A percentile compares a stretch with the other conserved stretches of the same genome.
Evolutionary conservation across 805 yeast species (phyloP).

Genomic region (Yamadazyma akitaensis): DNA sequence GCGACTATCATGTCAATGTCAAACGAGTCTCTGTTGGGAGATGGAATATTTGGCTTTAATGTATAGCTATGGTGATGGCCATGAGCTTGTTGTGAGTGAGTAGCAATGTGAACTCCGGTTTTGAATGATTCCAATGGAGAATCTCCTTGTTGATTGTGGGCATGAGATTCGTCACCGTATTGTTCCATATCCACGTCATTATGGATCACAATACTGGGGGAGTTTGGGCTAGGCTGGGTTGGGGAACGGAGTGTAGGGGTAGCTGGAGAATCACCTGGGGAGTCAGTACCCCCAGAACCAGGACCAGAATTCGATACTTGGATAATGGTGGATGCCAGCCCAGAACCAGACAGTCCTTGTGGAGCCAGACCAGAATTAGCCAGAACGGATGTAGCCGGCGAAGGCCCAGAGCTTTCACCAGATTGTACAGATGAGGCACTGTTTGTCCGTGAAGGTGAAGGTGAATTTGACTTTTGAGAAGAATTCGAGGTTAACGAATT

Average conservation of each 20-base stretch:
- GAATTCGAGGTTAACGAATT: conserved; percentile 16
- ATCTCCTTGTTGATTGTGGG: not conserved
- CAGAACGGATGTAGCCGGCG: conserved; percentile 10
- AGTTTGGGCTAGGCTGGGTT: conserved; percentile 3
- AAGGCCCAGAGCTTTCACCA: conserved; percentile 9
- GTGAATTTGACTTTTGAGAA: conserved; percentile 25
- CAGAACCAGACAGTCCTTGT: conserved; percentile 12
- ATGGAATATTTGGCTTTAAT: conserved; percentile 38
- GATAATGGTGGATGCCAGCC: not conserved
- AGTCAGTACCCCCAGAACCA: not conserved
- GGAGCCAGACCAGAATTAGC: conserved; percentile 17
- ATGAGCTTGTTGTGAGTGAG: conserved; percentile 20
- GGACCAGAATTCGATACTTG: not conserved
- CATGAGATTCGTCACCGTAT: not conserved
- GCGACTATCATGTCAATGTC: conserved; percentile 74
- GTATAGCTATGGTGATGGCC: conserved; percentile 18
- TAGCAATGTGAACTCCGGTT: conserved; percentile 15
- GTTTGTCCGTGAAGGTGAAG: conserved; percentile 32
- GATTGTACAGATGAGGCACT: conserved; percentile 25
- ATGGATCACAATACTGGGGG: conserved; percentile 14
- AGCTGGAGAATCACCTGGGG: conserved; percentile 3
- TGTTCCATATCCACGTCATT: conserved; percentile 17
- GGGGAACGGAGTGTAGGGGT: conserved; percentile 1
- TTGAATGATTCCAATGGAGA: conserved; percentile 13
- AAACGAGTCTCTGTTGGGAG: conserved; percentile 62